Evolutionary conservation across 768 basidiomycete genomes (phyloP), one percentile per base, ranked within the genome.

Genomic region (Lepiota venenata): DNA sequence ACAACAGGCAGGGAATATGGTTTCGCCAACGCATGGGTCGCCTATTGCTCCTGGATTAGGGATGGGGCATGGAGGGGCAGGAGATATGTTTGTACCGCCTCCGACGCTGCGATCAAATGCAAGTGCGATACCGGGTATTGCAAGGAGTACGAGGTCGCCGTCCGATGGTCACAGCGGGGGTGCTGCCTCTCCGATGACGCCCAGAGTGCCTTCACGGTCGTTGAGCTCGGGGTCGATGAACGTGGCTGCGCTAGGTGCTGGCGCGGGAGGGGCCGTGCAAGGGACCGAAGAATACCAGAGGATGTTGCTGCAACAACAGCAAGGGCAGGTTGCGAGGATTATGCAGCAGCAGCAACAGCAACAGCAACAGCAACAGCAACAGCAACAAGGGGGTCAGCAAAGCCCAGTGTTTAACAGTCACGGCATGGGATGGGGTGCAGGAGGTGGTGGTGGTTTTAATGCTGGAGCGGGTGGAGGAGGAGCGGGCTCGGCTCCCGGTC

Each of bases 61-160:
- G n/a, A 46, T 49, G 40, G 56, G 56, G 50, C 42, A 50, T 14
- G 58, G 56, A n/a, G 48, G 37, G 27, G 47, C 35, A 15, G 55
- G 58, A 15, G 60, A 74, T 51, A 79, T 80, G 22, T 54, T 54
- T 36, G 52, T 54, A n/a, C 45, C 52, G 55, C 76, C 81, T 11
- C 72, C 58, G 6, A 50, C 74, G 4, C 68, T 85, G 27, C 75
- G 83, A 16, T 84, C 84, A 39, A 85, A 82, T 62, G 69, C 61
- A 25, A 59, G 75, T 39, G 67, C 80, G 18, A 84, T 89, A 50
- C 87, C 86, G 0, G 87, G 87, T 11, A 91, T 91, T 49, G 85
- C 88, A 18, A 75, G 88, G 61, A 88, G 83, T 60, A 80, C 82
- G 47, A 77, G 87, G 52, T 89, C 88, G 39, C 88, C 88, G n/a